Conservation (phyloP, 768 basidiomycete species). For the Naganishia kalamii region DNA sequence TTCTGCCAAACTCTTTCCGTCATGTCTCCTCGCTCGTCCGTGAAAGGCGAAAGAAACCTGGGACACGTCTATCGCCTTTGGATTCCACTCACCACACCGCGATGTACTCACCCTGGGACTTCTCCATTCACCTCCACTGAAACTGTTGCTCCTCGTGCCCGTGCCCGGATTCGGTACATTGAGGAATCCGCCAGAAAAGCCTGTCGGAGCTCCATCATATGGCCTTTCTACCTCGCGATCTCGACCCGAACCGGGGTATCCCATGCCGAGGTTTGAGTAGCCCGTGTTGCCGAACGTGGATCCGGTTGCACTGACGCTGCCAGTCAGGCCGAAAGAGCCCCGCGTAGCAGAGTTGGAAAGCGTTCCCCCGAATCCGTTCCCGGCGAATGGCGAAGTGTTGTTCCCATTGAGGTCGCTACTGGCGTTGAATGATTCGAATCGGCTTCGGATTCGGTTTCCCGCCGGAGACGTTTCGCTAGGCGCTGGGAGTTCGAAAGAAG, state of each 20-base stretch:
- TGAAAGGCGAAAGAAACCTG: too few relatives aligned
- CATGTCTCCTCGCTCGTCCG: too few relatives aligned
- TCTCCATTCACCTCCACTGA: slow-evolving; percentile 34
- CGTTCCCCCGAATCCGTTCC: slow-evolving; percentile 6
- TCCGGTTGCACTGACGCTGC: not conserved
- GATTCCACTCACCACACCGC: not conserved
- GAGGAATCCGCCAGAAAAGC: slow-evolving; percentile 1
- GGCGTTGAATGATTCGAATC: not conserved
- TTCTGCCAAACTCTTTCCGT: not conserved
- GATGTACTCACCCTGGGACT: slow-evolving; percentile 33
- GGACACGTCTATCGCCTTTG: too few relatives aligned
- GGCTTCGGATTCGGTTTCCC: not conserved
- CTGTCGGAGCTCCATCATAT: slow-evolving; percentile 8
- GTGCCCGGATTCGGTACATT: slow-evolving; percentile 26
- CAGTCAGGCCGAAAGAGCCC: slow-evolving; percentile 8
- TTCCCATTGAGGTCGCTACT: not conserved
- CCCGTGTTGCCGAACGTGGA: not conserved
- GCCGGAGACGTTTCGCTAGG: slow-evolving; percentile 1
- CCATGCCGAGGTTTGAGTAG: not conserved
- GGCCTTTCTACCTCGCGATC: not conserved
- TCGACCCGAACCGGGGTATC: not conserved
- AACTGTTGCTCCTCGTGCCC: slow-evolving; percentile 40
- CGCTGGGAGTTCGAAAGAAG: not conserved
- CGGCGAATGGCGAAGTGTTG: not conserved
- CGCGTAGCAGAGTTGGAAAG: slow-evolving; percentile 2